A percentile compares a stretch with the other conserved stretches of the same genome.
phyloP scores from a whole-genome alignment of 2,329 filamentous ascomycete genomes.

The Fusarium pseudocircinatum region DNA sequence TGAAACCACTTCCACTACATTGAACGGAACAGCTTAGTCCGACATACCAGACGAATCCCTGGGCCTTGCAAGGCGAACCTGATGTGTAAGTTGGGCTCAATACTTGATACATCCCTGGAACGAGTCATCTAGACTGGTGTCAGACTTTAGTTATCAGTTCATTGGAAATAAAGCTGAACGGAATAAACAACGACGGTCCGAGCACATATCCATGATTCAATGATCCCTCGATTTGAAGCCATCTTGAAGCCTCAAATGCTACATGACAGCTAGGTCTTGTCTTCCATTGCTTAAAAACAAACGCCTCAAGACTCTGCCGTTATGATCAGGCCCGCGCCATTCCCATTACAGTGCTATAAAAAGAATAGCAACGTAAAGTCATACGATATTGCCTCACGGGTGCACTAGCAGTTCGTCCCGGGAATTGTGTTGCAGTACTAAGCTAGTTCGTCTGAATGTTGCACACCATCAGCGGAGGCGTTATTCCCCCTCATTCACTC shows the following conservation, averaged over 20 bases:
- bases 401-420: background rate
- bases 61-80: too few species aligned
- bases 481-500: background rate
- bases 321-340: background rate
- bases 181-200: background rate
- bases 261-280: background rate
- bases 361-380: background rate
- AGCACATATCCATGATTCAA: background rate
- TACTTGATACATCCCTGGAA: background rate
- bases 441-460: background rate
- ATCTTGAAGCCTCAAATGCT: background rate
- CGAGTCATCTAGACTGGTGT: background rate
- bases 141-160: background rate
- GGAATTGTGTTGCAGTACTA: background rate
- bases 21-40: background rate
- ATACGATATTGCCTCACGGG: background rate
- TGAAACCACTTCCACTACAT: background rate
- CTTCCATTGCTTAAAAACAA: background rate
- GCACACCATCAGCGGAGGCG: background rate
- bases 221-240: background rate
- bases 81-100: background rate
- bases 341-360: background rate
- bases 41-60: background rate
- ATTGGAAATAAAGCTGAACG: background rate
- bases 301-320: background rate